phyloP scores from a whole-genome alignment of 352 stramenopile species.

The Phytophthora syringae region DNA sequence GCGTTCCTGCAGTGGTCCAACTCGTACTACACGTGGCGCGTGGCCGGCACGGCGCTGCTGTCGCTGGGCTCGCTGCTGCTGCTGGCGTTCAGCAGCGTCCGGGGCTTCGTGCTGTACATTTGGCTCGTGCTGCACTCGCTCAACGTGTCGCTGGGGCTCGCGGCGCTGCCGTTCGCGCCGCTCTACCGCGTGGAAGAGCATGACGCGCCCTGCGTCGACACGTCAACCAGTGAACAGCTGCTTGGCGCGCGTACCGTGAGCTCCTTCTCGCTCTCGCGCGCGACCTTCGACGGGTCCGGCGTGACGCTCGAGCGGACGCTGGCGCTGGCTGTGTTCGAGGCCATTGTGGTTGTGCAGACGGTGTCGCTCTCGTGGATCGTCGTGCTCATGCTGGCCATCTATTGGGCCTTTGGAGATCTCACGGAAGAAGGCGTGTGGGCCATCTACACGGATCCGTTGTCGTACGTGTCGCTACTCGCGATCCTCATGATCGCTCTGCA shows the following conservation, averaged over 20 bases:
- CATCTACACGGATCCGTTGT: slow-evolving; percentile 39
- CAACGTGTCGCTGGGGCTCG: slow-evolving; percentile 64
- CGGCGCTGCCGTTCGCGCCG: slow-evolving; percentile 50
- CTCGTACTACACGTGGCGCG: slow-evolving; percentile 73
- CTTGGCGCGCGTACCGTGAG: slow-evolving; percentile 29
- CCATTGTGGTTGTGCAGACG: slow-evolving; percentile 67
- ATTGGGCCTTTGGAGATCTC: slow-evolving; percentile 57
- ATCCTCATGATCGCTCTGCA: slow-evolving; percentile 61
- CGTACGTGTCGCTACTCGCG: slow-evolving; percentile 36
- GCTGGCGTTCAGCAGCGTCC: slow-evolving; percentile 42
- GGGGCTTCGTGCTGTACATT: slow-evolving; percentile 46
- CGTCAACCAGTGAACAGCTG: slow-evolving; percentile 19
- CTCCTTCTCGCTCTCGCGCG: slow-evolving; percentile 67
- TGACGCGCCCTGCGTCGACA: not conserved
- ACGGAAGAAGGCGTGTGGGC: slow-evolving; percentile 37
- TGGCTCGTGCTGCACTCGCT: slow-evolving; percentile 60
- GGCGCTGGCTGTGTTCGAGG: slow-evolving; percentile 66
- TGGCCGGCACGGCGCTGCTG: slow-evolving; percentile 53
- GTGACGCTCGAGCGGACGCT: slow-evolving; percentile 60
- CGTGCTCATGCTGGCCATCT: slow-evolving; percentile 48
- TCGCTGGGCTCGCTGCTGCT: slow-evolving; percentile 53
- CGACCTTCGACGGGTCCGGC: slow-evolving; percentile 40
- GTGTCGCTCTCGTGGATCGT: slow-evolving; percentile 59
- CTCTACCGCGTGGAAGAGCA: slow-evolving; percentile 44
- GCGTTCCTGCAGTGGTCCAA: slow-evolving; percentile 66